Evolutionary conservation across 1,284 basidiomycete species (phyloP).

Genomic region (Meira miltonrushii): DNA sequence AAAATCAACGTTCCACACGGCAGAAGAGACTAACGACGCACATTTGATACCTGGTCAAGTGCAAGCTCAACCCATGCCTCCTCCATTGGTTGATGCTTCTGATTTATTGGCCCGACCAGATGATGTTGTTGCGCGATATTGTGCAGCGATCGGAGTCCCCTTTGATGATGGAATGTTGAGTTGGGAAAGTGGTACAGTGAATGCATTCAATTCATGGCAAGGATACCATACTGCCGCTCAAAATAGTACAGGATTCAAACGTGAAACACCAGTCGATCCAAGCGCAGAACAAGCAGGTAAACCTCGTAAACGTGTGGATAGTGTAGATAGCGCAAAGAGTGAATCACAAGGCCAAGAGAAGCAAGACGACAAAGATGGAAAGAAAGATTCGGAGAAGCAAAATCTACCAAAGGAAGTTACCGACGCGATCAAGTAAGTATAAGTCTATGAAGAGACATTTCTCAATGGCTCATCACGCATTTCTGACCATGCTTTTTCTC

Average conservation of each 20-base stretch:
- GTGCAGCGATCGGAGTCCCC: constrained; percentile 38
- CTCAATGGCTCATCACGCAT: not conserved
- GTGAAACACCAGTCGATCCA: constrained; percentile 15
- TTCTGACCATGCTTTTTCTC: not conserved
- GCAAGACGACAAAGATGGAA: constrained; percentile 19
- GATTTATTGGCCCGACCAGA: constrained; percentile 37
- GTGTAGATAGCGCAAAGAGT: constrained; percentile 14
- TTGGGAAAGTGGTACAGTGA: constrained; percentile 43
- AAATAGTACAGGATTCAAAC: constrained; percentile 43
- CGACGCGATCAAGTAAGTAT: constrained; percentile 19
- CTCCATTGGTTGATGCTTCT: constrained; percentile 40
- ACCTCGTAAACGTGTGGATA: not conserved
- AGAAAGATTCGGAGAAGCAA: constrained; percentile 6
- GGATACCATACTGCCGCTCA: constrained; percentile 45
- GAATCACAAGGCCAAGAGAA: constrained; percentile 1
- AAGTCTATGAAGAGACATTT: not conserved
- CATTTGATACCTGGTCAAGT: constrained; percentile 9
- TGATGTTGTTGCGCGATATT: constrained; percentile 35
- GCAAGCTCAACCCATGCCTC: constrained; percentile 33
- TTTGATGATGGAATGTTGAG: constrained; percentile 39
- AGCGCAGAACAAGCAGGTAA: constrained; percentile 12
- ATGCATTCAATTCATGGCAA: constrained; percentile 47
- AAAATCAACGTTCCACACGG: constrained; percentile 36
- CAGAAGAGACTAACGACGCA: constrained; percentile 15
- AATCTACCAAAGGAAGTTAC: constrained; percentile 27